A percentile compares a stretch with the other conserved stretches of the same genome.
Conservation (phyloP, 2,329 filamentous ascomycete genomes). For the Diaporthe vexans region DNA sequence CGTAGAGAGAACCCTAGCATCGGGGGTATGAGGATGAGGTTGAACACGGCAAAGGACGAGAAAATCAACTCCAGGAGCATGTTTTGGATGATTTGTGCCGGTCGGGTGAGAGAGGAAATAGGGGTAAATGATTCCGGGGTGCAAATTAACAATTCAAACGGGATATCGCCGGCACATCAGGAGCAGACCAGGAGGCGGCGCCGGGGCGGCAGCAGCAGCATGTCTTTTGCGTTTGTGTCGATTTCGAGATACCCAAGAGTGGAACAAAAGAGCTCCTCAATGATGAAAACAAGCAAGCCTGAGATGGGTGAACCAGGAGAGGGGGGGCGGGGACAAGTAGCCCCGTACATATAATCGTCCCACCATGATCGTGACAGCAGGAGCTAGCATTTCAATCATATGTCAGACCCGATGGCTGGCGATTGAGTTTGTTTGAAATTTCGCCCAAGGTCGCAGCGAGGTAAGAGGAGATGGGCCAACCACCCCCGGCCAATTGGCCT, state of each 20-base stretch:
- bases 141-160: neutral
- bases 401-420: constrained; percentile 27
- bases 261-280: neutral
- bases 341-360: neutral
- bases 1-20: constrained; percentile 11
- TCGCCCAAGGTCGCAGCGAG: constrained; percentile 1
- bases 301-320: neutral
- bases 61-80: constrained; percentile 32
- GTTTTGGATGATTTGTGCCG: neutral
- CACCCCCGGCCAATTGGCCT: neutral
- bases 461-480: neutral
- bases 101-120: neutral
- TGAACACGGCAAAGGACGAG: constrained; percentile 28
- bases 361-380: neutral
- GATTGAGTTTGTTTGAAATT: constrained; percentile 37
- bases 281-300: neutral
- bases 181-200: neutral
- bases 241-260: constrained; percentile 22
- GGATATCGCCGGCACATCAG: constrained; percentile 1
- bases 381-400: neutral
- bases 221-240: constrained; percentile 24
- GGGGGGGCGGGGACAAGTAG: neutral
- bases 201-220: constrained; percentile 13
- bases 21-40: constrained; percentile 22
- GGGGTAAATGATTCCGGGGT: neutral